Base-by-base conservation (phyloP, 192 early-diverging fungal genomes). In the Coemansia sp. region DNA sequence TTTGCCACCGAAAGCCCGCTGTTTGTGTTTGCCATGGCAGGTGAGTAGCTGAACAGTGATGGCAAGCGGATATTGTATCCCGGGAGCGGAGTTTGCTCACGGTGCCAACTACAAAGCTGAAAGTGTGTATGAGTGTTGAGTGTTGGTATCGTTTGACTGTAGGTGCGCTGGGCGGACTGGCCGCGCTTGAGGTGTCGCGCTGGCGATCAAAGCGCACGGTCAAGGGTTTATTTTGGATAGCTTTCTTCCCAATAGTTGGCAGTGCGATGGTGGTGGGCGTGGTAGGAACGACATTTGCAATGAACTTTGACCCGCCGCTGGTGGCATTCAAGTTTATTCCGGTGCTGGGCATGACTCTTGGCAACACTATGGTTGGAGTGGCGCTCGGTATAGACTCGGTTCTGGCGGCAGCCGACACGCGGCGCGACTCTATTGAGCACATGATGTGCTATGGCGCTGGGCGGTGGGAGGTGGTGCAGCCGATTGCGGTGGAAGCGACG, bases 301-400 rank as follows among this genome's bases (percentile, higher is more conserved):
- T 94, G 75, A 77, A 82, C 26, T 83, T 85, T 52, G 57, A 65
- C 23, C 89, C 88, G 14, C 81, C 85, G 41, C 85, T 77, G 56
- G 50, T 68, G 4, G 86, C 92, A 1, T 79, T 76, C 27, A 81
- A 86, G 58, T 94, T 90, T 47, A 88, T 94, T 50, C 90, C 92
- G 13, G 84, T 83, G 1, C 65, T 95, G 34, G 92, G 88, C 25
- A 95, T 95, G 90, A 58, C 92, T 22, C 79, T 90, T 9, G 90
- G 88, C 26, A 95, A 92, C 59, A 76, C 80, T 22, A 89, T 90
- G 83, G 80, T 83, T 5, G 85, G 83, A 25, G 82, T 83, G 18
- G 78, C 87, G 14, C 64, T 90, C 48, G 87, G 81, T 0, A 78
- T 83, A 32, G 82, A 85, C 8, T 35, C 68, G 0, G 85, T 83